Evolutionary conservation across 441 rosid genomes (phyloP).

Genomic region (Hura crepitans): DNA sequence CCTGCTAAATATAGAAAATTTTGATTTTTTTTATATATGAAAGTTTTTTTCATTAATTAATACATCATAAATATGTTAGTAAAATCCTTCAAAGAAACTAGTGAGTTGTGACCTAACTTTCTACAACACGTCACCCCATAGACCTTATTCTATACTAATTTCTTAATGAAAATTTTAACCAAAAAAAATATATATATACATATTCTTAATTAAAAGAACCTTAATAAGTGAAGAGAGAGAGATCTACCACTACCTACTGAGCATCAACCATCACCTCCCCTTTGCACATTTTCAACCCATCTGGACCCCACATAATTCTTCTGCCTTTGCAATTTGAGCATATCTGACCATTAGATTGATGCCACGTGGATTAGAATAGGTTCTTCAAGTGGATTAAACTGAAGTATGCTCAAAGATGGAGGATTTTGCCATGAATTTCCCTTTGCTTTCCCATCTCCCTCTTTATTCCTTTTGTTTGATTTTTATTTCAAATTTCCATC

Average conservation of each 20-base stretch:
- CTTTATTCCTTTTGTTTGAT: not conserved
- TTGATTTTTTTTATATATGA: too few relatives aligned
- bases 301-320: slow-evolving; percentile 11
- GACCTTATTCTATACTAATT: too few relatives aligned
- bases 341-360: not conserved
- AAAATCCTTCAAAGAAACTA: too few relatives aligned
- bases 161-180: too few relatives aligned
- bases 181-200: too few relatives aligned
- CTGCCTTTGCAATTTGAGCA: not conserved
- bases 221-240: not conserved
- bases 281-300: slow-evolving; percentile 22
- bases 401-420: not conserved
- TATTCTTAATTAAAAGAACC: too few relatives aligned
- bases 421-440: slow-evolving; percentile 4
- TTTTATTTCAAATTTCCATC: not conserved
- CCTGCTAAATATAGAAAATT: too few relatives aligned
- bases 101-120: too few relatives aligned
- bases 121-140: too few relatives aligned
- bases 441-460: not conserved
- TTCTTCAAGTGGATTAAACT: too few relatives aligned
- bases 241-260: not conserved
- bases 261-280: not conserved
- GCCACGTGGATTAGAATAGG: slow-evolving; percentile 21
- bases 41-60: too few relatives aligned
- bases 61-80: too few relatives aligned